phyloP scores from a whole-genome alignment of 371 early-diverging fungal genomes.

The Mortierella sp. region DNA sequence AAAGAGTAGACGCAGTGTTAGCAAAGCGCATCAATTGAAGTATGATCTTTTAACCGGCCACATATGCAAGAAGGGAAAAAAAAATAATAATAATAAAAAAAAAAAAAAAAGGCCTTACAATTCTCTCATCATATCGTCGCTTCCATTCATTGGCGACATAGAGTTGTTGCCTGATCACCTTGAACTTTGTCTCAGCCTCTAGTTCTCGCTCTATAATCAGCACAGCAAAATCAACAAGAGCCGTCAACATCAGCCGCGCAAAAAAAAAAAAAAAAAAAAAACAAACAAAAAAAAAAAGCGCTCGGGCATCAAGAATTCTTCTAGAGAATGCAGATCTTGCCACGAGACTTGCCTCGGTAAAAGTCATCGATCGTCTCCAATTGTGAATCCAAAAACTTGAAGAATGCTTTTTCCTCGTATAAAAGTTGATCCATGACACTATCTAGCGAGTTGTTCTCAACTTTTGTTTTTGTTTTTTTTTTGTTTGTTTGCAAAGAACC shows the following conservation, averaged over 20 bases:
- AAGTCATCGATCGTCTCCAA: conserved; percentile 37
- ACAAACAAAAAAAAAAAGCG: neutral
- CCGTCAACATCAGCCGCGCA: too few species aligned
- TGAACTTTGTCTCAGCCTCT: conserved; percentile 44
- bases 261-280: neutral
- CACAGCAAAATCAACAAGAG: neutral
- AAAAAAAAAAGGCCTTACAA: conserved; percentile 20
- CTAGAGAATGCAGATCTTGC: neutral
- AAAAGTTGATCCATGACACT: conserved; percentile 53
- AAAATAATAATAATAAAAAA: neutral
- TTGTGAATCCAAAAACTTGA: conserved; percentile 30
- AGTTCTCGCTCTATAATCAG: conserved; percentile 29
- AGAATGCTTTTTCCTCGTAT: conserved; percentile 36
- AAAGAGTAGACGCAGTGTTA: neutral
- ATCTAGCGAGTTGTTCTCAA: conserved; percentile 51
- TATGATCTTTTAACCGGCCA: neutral
- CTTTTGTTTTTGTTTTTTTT: too few species aligned
- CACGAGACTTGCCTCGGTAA: conserved; percentile 47
- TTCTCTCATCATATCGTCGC: conserved; percentile 35
- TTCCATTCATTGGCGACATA: conserved; percentile 53
- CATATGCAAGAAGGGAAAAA: neutral
- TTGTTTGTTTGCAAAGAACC: too few species aligned
- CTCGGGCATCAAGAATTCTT: too few species aligned
- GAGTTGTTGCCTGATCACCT: conserved; percentile 50
- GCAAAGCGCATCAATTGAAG: neutral